phyloP scores from a whole-genome alignment of 148 eudicot genomes.

The Limonium bicolor region DNA sequence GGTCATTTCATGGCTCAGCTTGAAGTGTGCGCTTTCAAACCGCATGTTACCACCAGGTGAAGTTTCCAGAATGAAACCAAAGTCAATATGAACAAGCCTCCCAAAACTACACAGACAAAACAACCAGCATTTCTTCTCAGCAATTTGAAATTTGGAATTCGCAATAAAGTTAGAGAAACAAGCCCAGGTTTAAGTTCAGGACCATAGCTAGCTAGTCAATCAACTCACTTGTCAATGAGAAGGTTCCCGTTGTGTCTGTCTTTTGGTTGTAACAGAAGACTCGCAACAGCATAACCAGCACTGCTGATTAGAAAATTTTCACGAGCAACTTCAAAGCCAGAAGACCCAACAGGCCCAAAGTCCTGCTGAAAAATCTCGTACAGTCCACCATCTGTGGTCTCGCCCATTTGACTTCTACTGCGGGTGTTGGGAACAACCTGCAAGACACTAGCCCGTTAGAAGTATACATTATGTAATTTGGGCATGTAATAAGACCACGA shows the following conservation, averaged over 20 bases:
- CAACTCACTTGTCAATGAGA: slow-evolving; percentile 79
- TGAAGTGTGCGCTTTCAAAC: slow-evolving; percentile 95
- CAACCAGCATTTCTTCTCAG: neutral
- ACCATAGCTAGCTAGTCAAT: too few species aligned
- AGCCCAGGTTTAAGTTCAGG: too few species aligned
- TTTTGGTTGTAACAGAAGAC: slow-evolving; percentile 94
- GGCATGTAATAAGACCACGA: too few species aligned
- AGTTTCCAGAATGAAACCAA: slow-evolving; percentile 94
- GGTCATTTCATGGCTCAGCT: slow-evolving; percentile 99
- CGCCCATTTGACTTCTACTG: slow-evolving; percentile 99
- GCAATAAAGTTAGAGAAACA: too few species aligned
- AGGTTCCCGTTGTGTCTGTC: slow-evolving; percentile 98
- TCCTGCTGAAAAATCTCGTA: slow-evolving; percentile 99
- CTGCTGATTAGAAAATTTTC: slow-evolving; percentile 89
- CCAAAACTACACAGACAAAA: slow-evolving; percentile 42
- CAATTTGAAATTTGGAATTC: too few species aligned
- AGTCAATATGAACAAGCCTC: slow-evolving; percentile 96
- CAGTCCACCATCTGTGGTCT: slow-evolving; percentile 94
- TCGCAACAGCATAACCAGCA: slow-evolving; percentile 99
- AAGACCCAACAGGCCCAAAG: slow-evolving; percentile 86
- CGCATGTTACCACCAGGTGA: slow-evolving; percentile 98
- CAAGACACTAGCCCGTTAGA: too few species aligned
- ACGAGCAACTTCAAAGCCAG: slow-evolving; percentile 87
- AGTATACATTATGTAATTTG: too few species aligned
- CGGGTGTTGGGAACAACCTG: slow-evolving; percentile 95